A percentile compares a stretch with the other conserved stretches of the same genome.
Conservation (phyloP, 768 basidiomycete genomes). For the Kwoniella bestiolae region DNA sequence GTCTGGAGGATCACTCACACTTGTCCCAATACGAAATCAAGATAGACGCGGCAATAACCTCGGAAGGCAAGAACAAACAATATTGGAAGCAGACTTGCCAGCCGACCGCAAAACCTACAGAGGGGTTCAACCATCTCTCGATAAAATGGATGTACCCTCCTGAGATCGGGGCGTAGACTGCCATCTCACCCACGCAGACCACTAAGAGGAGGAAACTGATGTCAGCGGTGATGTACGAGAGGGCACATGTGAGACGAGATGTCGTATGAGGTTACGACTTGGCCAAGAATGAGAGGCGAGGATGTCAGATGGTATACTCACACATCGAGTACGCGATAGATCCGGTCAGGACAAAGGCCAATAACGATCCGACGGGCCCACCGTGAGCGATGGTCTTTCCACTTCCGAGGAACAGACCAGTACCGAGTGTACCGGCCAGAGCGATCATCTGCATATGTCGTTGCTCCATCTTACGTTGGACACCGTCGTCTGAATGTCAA, state of each 20-base stretch:
- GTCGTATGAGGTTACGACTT: background rate
- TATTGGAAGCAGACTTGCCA: slow-evolving; percentile 59
- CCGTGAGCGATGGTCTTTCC: slow-evolving; percentile 42
- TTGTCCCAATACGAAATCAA: slow-evolving; percentile 40
- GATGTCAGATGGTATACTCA: slow-evolving; percentile 8
- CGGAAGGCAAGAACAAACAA: slow-evolving; percentile 54
- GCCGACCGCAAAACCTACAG: slow-evolving; percentile 52
- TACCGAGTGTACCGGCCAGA: slow-evolving; percentile 34
- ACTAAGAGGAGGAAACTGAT: slow-evolving; percentile 69
- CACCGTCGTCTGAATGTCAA: slow-evolving; percentile 65
- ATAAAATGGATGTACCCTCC: slow-evolving; percentile 69
- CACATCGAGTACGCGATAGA: slow-evolving; percentile 37
- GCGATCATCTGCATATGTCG: slow-evolving; percentile 46
- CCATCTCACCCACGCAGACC: slow-evolving; percentile 76
- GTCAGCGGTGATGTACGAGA: background rate
- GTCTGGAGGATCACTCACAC: slow-evolving; percentile 9
- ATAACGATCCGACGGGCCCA: slow-evolving; percentile 36
- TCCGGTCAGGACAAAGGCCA: slow-evolving; percentile 32
- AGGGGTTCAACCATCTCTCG: slow-evolving; percentile 54
- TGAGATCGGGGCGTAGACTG: slow-evolving; percentile 76
- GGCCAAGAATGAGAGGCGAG: too few relatives aligned
- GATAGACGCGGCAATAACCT: slow-evolving; percentile 36
- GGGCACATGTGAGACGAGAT: background rate
- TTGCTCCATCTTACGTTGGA: slow-evolving; percentile 65
- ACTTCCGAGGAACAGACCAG: slow-evolving; percentile 29